Evolutionary conservation across 2,329 filamentous ascomycete species (phyloP), one percentile per base, ranked within the genome.

Genomic region (Aspergillus hortae): DNA sequence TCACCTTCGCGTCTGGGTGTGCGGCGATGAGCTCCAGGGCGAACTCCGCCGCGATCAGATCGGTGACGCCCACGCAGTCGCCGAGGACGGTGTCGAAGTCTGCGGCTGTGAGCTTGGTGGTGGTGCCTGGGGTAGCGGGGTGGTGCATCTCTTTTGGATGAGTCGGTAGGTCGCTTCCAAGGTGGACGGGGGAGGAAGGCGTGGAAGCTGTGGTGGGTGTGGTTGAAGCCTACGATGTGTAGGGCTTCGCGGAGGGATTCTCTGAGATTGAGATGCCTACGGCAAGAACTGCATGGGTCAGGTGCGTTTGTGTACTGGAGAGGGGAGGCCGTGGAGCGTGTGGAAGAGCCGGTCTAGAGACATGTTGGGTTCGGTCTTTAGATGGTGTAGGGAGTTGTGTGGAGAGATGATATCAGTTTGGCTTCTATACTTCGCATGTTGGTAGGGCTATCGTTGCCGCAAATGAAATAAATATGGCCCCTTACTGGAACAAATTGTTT

Each of bases 51-150:
- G 23, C 23, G 23, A 23, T 23, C 23, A 23, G 66, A 62, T 4
- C 23, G 23, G 54, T 46, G 9, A 68, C 60, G 1, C 63, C 68
- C 14, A 59, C 59, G 43, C 57, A 63, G 41, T 62, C 41, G 42
- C 64, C 61, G 2, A 73, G 61, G 14, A 72, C 33, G 1, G 56
- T 58, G 40, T 73, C 68, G 55, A 67, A 70, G 32, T 69, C 60
- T 2, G 30, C 40, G 1, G 51, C 48, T 3, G 53, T 60, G 25
- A 61, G 44, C 3, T 55, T 59, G 19, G 63, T 62, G 1, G 65
- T 52, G 10, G 42, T 51, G 43, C 58, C 46, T 7, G 67, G 57
- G n/a, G 65, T 63, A 11, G 47, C 46, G 30, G 55, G 55, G 12
- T 66, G 53, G 6, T 58, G 62, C 46, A 23, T 23, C 6, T 64